Percentiles rank a stretch among this genome's conserved stretches.
Conservation (phyloP, 208 protist genomes). For the Acanthamoeba sp. region DNA sequence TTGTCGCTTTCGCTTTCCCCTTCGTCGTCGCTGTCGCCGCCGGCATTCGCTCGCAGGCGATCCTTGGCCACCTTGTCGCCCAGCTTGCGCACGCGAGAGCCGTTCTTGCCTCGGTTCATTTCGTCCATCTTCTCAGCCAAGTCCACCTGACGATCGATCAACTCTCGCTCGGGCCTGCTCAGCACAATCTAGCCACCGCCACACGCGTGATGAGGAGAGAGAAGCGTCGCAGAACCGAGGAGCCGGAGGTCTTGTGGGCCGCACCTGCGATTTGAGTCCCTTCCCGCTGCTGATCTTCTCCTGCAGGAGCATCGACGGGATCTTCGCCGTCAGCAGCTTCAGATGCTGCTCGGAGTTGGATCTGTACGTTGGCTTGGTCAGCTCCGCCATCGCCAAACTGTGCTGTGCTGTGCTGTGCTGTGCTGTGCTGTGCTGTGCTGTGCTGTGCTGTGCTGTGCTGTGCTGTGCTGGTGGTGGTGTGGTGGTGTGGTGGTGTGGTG, state of each 20-base stretch:
- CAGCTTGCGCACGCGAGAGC: conserved; percentile 34
- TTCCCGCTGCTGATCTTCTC: conserved; percentile 36
- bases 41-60: neutral
- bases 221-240: too few relatives aligned
- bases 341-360: conserved; percentile 41
- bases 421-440: too few relatives aligned
- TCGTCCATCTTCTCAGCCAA: neutral
- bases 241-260: too few relatives aligned
- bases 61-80: conserved; percentile 45
- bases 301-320: conserved; percentile 19
- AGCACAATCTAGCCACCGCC: conserved; percentile 24
- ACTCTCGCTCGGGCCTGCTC: conserved; percentile 2
- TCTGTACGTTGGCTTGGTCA: too few relatives aligned
- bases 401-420: too few relatives aligned
- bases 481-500: too few relatives aligned
- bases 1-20: neutral
- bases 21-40: neutral
- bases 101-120: conserved; percentile 45
- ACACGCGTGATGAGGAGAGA: too few relatives aligned
- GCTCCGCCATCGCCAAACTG: too few relatives aligned
- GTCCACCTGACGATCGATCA: conserved; percentile 24
- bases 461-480: too few relatives aligned
- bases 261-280: neutral
- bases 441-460: too few relatives aligned
- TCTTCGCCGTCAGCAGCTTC: conserved; percentile 34